Evolutionary conservation across 352 stramenopile species (phyloP).

Genomic region (Phytopythium boreale): DNA sequence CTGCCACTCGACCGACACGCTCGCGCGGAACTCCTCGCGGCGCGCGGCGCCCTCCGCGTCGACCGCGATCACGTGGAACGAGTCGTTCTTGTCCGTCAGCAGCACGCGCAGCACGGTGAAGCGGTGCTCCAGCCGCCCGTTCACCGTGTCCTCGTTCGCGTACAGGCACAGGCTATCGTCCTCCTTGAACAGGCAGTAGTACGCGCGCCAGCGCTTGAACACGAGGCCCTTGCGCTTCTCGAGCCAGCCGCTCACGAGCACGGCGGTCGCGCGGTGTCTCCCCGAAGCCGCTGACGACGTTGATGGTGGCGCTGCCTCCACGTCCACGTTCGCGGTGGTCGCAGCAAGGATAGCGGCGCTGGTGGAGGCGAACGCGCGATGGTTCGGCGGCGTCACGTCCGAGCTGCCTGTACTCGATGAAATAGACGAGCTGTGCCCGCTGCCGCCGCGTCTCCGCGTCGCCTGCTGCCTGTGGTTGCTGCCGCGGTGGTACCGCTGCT

Average conservation of each 20-base stretch:
- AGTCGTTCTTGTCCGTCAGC: conserved; percentile 42
- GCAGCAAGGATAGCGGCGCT: background rate
- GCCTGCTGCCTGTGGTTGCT: background rate
- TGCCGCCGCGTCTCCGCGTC: background rate
- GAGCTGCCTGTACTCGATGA: conserved; percentile 4
- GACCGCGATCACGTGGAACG: conserved; percentile 54
- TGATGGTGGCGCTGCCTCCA: too few relatives aligned
- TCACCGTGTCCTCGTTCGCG: conserved; percentile 51
- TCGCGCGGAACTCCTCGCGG: conserved; percentile 46
- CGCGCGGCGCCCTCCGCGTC: conserved; percentile 32
- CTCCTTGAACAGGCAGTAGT: conserved; percentile 53
- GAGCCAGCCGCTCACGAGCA: conserved; percentile 38
- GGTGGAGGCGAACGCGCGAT: background rate
- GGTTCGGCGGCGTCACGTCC: background rate
- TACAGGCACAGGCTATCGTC: conserved; percentile 57
- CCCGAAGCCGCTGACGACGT: too few relatives aligned
- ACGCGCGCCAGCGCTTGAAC: conserved; percentile 56
- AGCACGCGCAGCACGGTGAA: conserved; percentile 48
- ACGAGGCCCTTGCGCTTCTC: conserved; percentile 46
- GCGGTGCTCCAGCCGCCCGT: conserved; percentile 39
- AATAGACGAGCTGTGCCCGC: conserved; percentile 3
- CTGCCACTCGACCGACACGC: conserved; percentile 32
- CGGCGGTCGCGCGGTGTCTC: conserved; percentile 13
- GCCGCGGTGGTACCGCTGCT: background rate
- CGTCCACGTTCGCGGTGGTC: too few relatives aligned